Evolutionary conservation across 192 early-diverging fungal species (phyloP).

Genomic region (Podila epigama): DNA sequence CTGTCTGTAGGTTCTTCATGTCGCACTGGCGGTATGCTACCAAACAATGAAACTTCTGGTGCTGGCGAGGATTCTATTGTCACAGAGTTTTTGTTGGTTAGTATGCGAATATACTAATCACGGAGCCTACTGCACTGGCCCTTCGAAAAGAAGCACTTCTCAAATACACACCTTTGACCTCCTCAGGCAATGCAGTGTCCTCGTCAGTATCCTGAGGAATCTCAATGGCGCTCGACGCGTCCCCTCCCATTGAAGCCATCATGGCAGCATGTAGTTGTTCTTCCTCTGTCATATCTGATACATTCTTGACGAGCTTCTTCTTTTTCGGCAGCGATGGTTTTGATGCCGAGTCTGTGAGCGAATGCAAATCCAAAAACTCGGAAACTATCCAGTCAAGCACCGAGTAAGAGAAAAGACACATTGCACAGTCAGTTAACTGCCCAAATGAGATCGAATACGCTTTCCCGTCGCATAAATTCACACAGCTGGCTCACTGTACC

Average conservation of each 20-base stretch:
- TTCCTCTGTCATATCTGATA: constrained; percentile 86
- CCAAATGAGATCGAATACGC: no score
- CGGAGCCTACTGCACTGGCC: no score
- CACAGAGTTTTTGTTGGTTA: no score
- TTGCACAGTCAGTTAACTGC: no score
- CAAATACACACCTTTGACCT: constrained; percentile 5
- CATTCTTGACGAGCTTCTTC: constrained; percentile 47
- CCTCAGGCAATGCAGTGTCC: not conserved
- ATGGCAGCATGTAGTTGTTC: constrained; percentile 89
- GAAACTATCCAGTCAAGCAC: constrained; percentile 53
- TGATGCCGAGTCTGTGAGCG: constrained; percentile 46
- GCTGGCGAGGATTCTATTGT: not conserved
- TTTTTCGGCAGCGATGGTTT: constrained; percentile 40
- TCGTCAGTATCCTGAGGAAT: constrained; percentile 8
- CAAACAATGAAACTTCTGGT: constrained; percentile 39
- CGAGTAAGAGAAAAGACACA: no score
- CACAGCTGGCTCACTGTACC: constrained; percentile 39
- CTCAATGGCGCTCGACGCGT: constrained; percentile 27
- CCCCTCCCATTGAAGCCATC: constrained; percentile 67
- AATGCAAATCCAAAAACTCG: constrained; percentile 65
- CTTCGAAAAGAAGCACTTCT: not conserved
- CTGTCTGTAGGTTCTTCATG: constrained; percentile 58
- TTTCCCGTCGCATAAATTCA: no score
- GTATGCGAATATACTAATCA: no score
- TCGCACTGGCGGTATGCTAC: constrained; percentile 52